Evolutionary conservation across 768 basidiomycete species (phyloP), one percentile per base, ranked within the genome.

Genomic region (Psilocybe cubensis): DNA sequence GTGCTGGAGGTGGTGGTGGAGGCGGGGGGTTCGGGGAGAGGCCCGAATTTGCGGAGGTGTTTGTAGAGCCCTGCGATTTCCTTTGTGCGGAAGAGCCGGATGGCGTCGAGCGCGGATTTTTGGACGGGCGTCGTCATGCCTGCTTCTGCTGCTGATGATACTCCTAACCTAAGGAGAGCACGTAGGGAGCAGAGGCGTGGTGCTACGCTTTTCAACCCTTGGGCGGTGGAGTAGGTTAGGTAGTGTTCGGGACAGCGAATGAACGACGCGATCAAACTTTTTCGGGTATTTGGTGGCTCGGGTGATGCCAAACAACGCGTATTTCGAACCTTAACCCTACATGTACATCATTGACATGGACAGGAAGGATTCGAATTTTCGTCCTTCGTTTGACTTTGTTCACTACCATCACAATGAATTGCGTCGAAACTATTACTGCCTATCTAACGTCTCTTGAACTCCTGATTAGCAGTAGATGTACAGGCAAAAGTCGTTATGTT

Each of bases 31-130:
- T 70, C 61, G n/a, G 74, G 66, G 6, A 81, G 68, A 55, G 76
- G 75, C 7, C 79, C 78, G 57, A 69, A 70, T 33, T 72, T 60
- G 6, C 62, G 60, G 25, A 78, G 69, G 61, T 76, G 74, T 21
- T 64, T 61, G n/a, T 70, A 65, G 28, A 78, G 67, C 7, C 70
- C 71, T 35, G 74, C 69, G 40, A 83, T 68, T 67, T 83, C 80
- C 44, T 74, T 74, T 23, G 20, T 50, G 2, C 59, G 65, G 51
- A 66, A 67, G 52, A 43, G 59, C 42, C 60, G 52, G 24, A 68
- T 25, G 41, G 50, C 43, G n/a, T 56, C 8, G 17, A 60, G 2
- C 3, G 59, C 59, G 10, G 54, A 33, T 20, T 27, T 48, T 23
- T 43, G 57, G 3, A 35, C 5, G 2, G 41, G 41, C 20, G 51